A percentile compares a stretch with the other conserved stretches of the same genome.
These are phyloP conservation scores for Fomitopsis betulina DNA, from an alignment of 1,284 basidiomycete species.

Conservation along the genomic window DNA sequence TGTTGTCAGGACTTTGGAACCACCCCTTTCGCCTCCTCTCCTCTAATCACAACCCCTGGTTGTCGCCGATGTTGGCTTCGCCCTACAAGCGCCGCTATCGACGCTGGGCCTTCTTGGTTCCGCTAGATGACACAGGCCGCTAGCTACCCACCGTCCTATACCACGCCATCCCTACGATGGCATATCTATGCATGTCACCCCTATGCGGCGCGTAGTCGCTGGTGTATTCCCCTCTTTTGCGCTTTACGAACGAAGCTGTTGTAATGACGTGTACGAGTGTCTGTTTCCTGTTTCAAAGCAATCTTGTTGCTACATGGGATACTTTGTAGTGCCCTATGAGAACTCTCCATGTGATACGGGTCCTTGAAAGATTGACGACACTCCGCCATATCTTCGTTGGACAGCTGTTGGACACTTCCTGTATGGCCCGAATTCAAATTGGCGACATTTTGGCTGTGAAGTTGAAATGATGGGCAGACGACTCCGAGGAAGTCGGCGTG, in stretches of 20 bases:
- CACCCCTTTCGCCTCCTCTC: neutral
- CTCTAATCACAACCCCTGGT: neutral
- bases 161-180: neutral
- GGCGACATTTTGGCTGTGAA: too few relatives aligned
- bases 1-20: neutral
- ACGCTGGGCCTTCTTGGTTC: neutral
- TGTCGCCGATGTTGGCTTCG: neutral
- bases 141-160: neutral
- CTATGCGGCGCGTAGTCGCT: neutral
- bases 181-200: neutral
- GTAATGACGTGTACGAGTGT: neutral
- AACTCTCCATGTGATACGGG: too few relatives aligned
- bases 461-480: too few relatives aligned
- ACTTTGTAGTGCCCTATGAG: too few relatives aligned
- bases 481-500: too few relatives aligned
- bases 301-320: too few relatives aligned
- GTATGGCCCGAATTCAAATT: too few relatives aligned
- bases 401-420: too few relatives aligned
- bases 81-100: neutral
- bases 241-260: neutral
- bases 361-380: too few relatives aligned
- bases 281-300: neutral
- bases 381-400: too few relatives aligned
- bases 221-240: neutral
- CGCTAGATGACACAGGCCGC: neutral